Evolutionary conservation across 805 yeast species (phyloP).

Genomic region (Candida ascalaphidarum): DNA sequence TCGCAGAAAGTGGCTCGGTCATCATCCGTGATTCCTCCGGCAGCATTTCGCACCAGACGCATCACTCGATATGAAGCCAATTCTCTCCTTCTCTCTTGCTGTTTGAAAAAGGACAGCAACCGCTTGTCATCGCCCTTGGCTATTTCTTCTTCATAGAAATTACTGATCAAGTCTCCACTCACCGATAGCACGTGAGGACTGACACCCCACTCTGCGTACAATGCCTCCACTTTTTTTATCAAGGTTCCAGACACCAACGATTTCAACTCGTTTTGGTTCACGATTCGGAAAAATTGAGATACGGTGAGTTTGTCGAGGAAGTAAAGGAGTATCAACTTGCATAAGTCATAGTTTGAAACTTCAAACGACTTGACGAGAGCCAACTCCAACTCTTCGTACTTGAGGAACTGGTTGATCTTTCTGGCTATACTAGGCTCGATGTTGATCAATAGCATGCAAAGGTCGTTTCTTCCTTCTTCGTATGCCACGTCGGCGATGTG

Average conservation of each 20-base stretch:
- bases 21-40: no score
- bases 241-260: slow-evolving; percentile 21
- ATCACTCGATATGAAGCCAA: no score
- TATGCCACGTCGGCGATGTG: slow-evolving; percentile 57
- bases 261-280: slow-evolving; percentile 40
- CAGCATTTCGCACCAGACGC: no score
- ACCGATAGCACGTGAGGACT: slow-evolving; percentile 9
- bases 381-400: slow-evolving; percentile 61
- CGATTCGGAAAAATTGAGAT: slow-evolving; percentile 61
- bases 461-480: slow-evolving; percentile 69
- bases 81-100: slow-evolving; percentile 23
- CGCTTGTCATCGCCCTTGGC: slow-evolving; percentile 14
- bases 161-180: slow-evolving; percentile 29
- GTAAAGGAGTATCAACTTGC: slow-evolving; percentile 46
- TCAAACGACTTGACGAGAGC: slow-evolving; percentile 64
- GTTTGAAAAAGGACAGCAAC: slow-evolving; percentile 20
- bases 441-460: slow-evolving; percentile 61
- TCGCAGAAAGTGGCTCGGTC: no score
- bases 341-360: slow-evolving; percentile 51
- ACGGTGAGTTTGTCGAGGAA: slow-evolving; percentile 47
- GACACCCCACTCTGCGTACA: slow-evolving; percentile 12
- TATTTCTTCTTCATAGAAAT: slow-evolving; percentile 26
- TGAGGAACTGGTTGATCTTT: slow-evolving; percentile 52
- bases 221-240: slow-evolving; percentile 9
- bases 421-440: slow-evolving; percentile 57